These are phyloP conservation scores for Fusarium lateritium DNA, from an alignment of 2,329 filamentous ascomycete genomes.

Conservation along the genomic window DNA sequence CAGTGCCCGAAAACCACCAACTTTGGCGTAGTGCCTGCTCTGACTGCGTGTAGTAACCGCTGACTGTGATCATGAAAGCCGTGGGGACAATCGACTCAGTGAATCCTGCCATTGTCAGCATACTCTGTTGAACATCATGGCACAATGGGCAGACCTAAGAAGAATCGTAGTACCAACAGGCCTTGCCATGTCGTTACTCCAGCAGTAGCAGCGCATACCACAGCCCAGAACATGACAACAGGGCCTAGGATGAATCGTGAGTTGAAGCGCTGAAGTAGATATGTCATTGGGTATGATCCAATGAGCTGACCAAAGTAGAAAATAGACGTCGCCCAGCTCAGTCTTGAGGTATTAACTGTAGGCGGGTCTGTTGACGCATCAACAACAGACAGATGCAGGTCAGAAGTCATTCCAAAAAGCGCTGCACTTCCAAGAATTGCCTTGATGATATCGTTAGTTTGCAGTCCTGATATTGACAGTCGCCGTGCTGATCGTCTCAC, in stretches of 20 bases:
- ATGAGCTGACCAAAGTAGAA: conserved; percentile 86
- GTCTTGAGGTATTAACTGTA: conserved; percentile 73
- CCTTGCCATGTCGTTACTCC: conserved; percentile 74
- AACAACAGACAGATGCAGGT: conserved; percentile 72
- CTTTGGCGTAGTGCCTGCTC: conserved; percentile 76
- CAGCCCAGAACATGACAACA: conserved; percentile 75
- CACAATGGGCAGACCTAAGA: conserved; percentile 58
- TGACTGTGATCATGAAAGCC: conserved; percentile 74
- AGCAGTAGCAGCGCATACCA: conserved; percentile 77
- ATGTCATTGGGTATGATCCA: conserved; percentile 80
- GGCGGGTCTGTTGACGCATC: conserved; percentile 61
- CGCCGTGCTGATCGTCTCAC: not conserved
- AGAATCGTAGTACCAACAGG: conserved; percentile 76
- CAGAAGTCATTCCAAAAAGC: conserved; percentile 83
- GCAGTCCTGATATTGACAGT: too few species aligned
- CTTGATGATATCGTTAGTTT: conserved; percentile 51
- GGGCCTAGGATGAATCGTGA: conserved; percentile 73
- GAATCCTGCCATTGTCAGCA: conserved; percentile 52
- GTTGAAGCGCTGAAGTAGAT: conserved; percentile 76
- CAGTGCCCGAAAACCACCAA: conserved; percentile 76
- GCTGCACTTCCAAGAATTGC: conserved; percentile 80
- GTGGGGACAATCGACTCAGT: conserved; percentile 76
- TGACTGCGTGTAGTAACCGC: conserved; percentile 73
- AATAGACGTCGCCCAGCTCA: conserved; percentile 82
- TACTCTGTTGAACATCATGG: not conserved